phyloP scores from a whole-genome alignment of 2,329 filamentous ascomycete species.

The Cercospora nicotianae region DNA sequence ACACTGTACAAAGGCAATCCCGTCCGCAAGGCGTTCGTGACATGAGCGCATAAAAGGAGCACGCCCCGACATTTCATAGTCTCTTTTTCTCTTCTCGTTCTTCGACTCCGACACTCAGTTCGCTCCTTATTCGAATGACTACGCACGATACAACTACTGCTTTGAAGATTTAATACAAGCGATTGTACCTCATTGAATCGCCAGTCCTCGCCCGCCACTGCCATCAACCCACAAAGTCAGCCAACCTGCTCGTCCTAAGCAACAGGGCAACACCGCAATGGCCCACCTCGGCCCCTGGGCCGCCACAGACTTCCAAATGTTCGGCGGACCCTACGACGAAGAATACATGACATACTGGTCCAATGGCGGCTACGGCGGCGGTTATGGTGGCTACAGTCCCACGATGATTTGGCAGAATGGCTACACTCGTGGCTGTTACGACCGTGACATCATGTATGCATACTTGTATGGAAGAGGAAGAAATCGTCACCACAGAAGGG shows the following conservation, averaged over 20 bases:
- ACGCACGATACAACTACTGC: background rate
- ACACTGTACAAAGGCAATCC: background rate
- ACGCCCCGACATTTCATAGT: background rate
- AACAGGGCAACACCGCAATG: background rate
- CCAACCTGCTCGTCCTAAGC: background rate
- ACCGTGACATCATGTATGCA: background rate
- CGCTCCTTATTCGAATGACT: background rate
- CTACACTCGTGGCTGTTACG: background rate
- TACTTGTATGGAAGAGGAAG: background rate
- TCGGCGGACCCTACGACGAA: background rate
- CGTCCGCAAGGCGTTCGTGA: background rate
- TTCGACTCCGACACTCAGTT: background rate
- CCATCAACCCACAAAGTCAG: background rate
- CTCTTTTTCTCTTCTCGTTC: background rate
- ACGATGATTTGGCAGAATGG: background rate
- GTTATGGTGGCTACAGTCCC: background rate
- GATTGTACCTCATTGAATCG: background rate
- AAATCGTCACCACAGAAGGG: background rate
- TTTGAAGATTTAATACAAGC: background rate
- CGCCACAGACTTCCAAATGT: background rate
- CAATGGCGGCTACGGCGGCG: background rate
- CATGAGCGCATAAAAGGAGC: background rate
- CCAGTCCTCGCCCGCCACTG: background rate
- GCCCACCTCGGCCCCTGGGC: background rate
- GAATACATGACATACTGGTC: background rate